Percentiles rank a stretch among this genome's conserved stretches.
These are phyloP conservation scores for Panicum virgatum DNA, from an alignment of 202 grass and related monocot species.

Conservation along the genomic window DNA sequence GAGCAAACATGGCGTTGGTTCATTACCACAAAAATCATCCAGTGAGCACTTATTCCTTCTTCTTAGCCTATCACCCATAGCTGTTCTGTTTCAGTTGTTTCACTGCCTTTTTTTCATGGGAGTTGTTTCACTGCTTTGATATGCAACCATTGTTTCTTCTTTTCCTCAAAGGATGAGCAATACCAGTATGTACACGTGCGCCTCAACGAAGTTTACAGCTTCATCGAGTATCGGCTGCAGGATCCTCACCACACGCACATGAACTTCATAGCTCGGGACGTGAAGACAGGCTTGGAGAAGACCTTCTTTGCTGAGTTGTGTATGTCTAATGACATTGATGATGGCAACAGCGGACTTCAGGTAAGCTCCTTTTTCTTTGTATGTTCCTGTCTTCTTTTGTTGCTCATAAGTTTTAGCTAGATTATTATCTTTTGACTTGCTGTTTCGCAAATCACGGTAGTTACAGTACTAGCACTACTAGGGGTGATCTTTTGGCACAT, in stretches of 20 bases:
- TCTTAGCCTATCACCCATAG: background rate
- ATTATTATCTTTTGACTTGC: too few relatives aligned
- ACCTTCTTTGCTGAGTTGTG: background rate
- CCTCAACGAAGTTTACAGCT: background rate
- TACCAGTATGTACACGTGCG: background rate
- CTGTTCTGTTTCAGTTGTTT: too few relatives aligned
- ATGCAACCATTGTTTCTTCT: background rate
- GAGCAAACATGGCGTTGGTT: background rate
- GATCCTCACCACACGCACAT: background rate
- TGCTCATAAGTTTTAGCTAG: too few relatives aligned
- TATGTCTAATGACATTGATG: background rate
- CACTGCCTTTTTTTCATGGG: too few relatives aligned
- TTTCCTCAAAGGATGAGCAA: background rate
- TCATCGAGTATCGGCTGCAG: background rate
- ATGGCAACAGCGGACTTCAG: background rate
- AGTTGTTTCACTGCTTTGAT: background rate
- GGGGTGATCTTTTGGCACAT: too few relatives aligned
- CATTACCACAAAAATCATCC: background rate
- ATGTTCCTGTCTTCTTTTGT: background rate
- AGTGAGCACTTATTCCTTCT: background rate
- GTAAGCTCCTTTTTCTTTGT: background rate
- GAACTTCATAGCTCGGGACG: background rate
- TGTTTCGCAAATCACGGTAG: too few relatives aligned
- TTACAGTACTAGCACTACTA: too few relatives aligned
- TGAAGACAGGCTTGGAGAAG: background rate